Percentiles rank a stretch among this genome's conserved stretches.
Conservation (phyloP, 139 green algal species). For the Picochlorum costavermella region DNA sequence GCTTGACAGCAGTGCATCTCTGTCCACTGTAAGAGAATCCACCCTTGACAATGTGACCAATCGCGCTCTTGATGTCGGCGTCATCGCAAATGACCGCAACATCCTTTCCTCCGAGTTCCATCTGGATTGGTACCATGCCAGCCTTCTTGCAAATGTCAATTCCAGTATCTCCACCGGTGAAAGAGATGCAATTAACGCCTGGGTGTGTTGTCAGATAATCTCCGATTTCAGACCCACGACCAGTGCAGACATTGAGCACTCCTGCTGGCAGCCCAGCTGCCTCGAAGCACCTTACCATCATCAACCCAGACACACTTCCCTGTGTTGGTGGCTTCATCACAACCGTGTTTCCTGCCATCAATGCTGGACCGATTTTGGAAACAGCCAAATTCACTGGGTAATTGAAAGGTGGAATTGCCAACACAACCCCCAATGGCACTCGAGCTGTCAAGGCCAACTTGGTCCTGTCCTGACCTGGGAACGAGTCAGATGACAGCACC, state of each 20-base stretch:
- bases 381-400: conserved; percentile 93
- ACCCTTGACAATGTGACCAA: conserved; percentile 87
- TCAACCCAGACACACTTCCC: conserved; percentile 69
- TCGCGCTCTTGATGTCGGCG: conserved; percentile 80
- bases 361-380: conserved; percentile 86
- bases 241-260: conserved; percentile 73
- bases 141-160: conserved; percentile 78
- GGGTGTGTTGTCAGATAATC: conserved; percentile 91
- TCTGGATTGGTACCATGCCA: conserved; percentile 90
- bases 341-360: conserved; percentile 94
- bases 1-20: conserved; percentile 88
- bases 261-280: conserved; percentile 73
- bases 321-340: conserved; percentile 96
- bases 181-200: conserved; percentile 76
- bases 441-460: conserved; percentile 78
- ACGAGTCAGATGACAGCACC: conserved; percentile 79
- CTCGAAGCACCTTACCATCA: conserved; percentile 86
- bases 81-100: conserved; percentile 85
- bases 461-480: conserved; percentile 79
- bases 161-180: conserved; percentile 78
- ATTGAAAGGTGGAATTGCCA: conserved; percentile 97
- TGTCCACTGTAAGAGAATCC: conserved; percentile 87
- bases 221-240: conserved; percentile 83
- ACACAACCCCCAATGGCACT: conserved; percentile 84
- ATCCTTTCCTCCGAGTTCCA: conserved; percentile 97